Evolutionary conservation across 139 green algal species (phyloP).

Genomic region (Closterium sp.): DNA sequence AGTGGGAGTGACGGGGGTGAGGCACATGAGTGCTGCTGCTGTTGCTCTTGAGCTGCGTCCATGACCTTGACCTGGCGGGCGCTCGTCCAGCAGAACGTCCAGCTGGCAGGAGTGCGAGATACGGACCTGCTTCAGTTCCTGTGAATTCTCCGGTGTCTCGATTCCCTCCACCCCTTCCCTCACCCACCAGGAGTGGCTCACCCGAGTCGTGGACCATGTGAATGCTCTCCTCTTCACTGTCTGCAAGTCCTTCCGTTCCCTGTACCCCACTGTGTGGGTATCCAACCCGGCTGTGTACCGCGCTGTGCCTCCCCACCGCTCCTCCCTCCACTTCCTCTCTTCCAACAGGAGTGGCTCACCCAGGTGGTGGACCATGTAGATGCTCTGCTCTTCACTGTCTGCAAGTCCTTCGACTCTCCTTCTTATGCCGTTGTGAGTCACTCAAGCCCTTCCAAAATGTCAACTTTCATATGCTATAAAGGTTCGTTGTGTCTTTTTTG

Average conservation of each 20-base stretch:
- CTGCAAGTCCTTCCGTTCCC: neutral
- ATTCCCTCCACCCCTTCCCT: neutral
- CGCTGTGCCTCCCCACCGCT: neutral
- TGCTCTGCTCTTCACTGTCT: slow-evolving; percentile 15
- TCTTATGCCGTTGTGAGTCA: slow-evolving; percentile 24
- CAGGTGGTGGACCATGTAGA: slow-evolving; percentile 35
- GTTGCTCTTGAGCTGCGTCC: neutral
- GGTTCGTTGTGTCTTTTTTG: too few species aligned
- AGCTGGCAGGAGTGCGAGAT: too few species aligned
- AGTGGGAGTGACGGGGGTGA: neutral
- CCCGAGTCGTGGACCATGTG: slow-evolving; percentile 22
- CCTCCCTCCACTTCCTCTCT: neutral
- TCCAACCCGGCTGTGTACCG: too few species aligned
- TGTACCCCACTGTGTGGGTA: too few species aligned
- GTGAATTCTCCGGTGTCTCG: neutral
- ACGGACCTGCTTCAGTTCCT: neutral
- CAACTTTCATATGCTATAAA: too few species aligned
- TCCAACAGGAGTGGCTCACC: slow-evolving; percentile 29
- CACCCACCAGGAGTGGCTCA: slow-evolving; percentile 30
- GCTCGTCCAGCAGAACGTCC: too few species aligned
- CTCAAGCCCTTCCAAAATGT: too few species aligned
- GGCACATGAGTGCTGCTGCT: neutral
- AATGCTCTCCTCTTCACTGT: slow-evolving; percentile 10
- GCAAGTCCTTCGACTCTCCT: neutral
- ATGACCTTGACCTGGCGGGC: too few species aligned